Evolutionary conservation across 78 protist genomes (phyloP).

Genomic region (Capsaspora owczarzaki): DNA sequence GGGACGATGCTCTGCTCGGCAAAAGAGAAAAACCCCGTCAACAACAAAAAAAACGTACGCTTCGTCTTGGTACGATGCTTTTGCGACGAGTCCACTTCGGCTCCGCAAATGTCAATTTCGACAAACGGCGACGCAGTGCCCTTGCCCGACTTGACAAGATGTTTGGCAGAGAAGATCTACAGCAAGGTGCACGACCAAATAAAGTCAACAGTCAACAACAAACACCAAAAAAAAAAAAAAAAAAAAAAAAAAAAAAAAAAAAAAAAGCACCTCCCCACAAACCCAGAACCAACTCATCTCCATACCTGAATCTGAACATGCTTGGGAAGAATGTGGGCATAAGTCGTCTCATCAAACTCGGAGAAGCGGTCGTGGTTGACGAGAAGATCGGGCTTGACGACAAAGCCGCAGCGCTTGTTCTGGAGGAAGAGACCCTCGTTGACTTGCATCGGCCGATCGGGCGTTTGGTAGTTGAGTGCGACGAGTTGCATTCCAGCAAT

Average conservation of each 20-base stretch:
- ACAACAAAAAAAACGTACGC: too few relatives aligned
- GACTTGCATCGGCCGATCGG: slow-evolving; percentile 31
- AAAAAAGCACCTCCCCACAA: too few relatives aligned
- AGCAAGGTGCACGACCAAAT: not conserved
- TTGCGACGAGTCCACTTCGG: not conserved
- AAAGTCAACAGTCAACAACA: slow-evolving; percentile 17
- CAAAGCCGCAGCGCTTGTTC: slow-evolving; percentile 35
- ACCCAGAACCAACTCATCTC: too few relatives aligned
- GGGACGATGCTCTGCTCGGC: not conserved
- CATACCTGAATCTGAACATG: too few relatives aligned
- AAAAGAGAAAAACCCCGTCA: too few relatives aligned
- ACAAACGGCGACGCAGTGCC: not conserved
- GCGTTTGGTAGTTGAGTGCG: slow-evolving; percentile 75
- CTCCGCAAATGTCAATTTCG: not conserved
- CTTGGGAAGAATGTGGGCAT: too few relatives aligned
- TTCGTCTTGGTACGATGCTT: not conserved
- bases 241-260: too few relatives aligned
- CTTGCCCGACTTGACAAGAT: not conserved
- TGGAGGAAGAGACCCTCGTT: slow-evolving; percentile 15
- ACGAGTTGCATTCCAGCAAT: slow-evolving; percentile 55
- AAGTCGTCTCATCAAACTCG: too few relatives aligned
- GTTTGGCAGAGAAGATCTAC: not conserved
- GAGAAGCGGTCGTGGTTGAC: not conserved
- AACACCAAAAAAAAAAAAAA: too few relatives aligned
- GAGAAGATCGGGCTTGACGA: slow-evolving; percentile 26